Evolutionary conservation across 805 yeast species (phyloP), one percentile per base, ranked within the genome.

Genomic region (Torulaspora franciscae): DNA sequence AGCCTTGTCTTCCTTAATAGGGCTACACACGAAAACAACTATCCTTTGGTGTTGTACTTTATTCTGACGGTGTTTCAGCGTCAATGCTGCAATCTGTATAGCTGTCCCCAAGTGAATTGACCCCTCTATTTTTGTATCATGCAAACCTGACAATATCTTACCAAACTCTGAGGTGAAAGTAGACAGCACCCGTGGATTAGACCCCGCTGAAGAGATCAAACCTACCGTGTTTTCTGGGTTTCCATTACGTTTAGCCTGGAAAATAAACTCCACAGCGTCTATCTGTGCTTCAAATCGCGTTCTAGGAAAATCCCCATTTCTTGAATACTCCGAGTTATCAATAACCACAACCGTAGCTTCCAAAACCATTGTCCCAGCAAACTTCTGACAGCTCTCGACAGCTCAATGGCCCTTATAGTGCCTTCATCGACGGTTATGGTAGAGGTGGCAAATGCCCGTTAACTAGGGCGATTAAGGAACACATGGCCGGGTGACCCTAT

Each of bases 151-250:
- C 51, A 90, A 72, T 42, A 93, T 77, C 64, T 83, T 85, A 37
- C 96, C 96, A 55, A 80, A 85, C 61, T 90, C 96, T 0, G 82
- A 73, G 0, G 97, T 89, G 54, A 90, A 75, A 5, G 96, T 90
- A 19, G 89, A 83, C 51, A 89, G 73, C n/a, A 93, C 96, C 54
- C 80, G 79, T 1, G 96, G 93, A 5, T 87, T 84, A 11, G 73
- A 72, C 23, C 97, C 98, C 4, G 93, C 95, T 71, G 84, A 80
- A 13, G 96, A 80, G 71, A 93, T 75, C 44, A 93, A 70, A 1
- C 98, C 99, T 27, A 91, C 96, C 1, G 96, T 84, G 67, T 79
- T 87, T 66, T 93, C 98, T 6, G 98, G 97, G 65, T 95, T 93
- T 41, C 89, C 72, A 61, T 83, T 82, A 50, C 87, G 79, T 68